Conservation (phyloP, 306 rosid species). For the Cicer bijugum region DNA sequence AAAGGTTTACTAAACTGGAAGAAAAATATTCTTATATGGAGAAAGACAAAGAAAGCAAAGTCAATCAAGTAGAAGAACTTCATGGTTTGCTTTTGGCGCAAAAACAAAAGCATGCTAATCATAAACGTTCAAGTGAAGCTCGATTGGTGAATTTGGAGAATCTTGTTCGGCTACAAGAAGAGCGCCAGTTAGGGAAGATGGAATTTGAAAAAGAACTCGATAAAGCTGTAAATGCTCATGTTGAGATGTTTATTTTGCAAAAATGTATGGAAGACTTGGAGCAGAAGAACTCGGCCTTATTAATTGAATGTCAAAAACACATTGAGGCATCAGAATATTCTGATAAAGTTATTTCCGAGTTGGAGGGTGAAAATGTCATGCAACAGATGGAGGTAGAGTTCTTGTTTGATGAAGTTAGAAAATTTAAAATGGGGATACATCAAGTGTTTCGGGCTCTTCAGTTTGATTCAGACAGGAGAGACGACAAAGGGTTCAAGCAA, state of each 20-base stretch:
- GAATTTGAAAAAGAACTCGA: conserved; percentile 90
- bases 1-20: conserved; percentile 72
- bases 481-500: conserved; percentile 52
- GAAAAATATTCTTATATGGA: conserved; percentile 68
- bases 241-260: conserved; percentile 93
- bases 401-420: conserved; percentile 80
- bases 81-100: conserved; percentile 62
- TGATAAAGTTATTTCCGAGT: conserved; percentile 75
- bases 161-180: conserved; percentile 63
- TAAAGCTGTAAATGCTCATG: conserved; percentile 85
- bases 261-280: conserved; percentile 91
- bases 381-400: conserved; percentile 87
- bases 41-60: conserved; percentile 71
- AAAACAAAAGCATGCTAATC: conserved; percentile 66
- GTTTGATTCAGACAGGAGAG: conserved; percentile 50
- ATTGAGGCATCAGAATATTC: conserved; percentile 77
- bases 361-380: conserved; percentile 94
- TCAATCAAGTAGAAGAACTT: conserved; percentile 70
- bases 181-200: conserved; percentile 65
- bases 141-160: conserved; percentile 72
- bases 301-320: conserved; percentile 75
- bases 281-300: conserved; percentile 66
- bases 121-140: conserved; percentile 62
- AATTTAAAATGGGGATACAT: conserved; percentile 64
- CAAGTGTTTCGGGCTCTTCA: conserved; percentile 75